Base-by-base conservation (phyloP, 2,329 filamentous ascomycete species). In the Talaromyces rugulosus region DNA sequence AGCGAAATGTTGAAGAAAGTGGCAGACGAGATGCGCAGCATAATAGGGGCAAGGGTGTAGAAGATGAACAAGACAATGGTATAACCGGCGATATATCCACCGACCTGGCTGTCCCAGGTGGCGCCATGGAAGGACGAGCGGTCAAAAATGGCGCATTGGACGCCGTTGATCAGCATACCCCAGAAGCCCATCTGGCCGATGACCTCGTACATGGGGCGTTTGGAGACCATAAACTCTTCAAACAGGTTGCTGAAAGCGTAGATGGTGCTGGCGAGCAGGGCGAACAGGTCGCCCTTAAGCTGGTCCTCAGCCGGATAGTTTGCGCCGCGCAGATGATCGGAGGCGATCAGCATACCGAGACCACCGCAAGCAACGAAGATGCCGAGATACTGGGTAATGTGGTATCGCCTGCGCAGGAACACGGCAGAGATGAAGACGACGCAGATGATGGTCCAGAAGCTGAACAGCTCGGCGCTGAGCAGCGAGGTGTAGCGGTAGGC, bases 1-100 rank as follows among this genome's bases (percentile, higher is more conserved):
- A 99, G 81, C 7, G 90, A 94, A 71, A 98, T 96, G 77, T 99
- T 96, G 82, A 97, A 96, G 79, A 98, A 97, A 18, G 93, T 94
- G 2, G 95, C 95, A 14, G 87, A 90, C 33, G 89, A 90, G 80
- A 98, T 89, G 67, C 95, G 90, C 77, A 98, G 88, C 66, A 98
- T 84, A 60, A 98, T 80, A 0, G 95, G 95, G 0, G 91, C 92
- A 4, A 95, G 81, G 4, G 88, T 88, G 81, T 99, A 98, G 79
- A 99, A 98, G 64, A 96, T 79, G 60, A 84, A 82, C 23, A 99
- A 83, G 63, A 88, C 87, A 27, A 97, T 77, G 0, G 95, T 98
- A 77, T 94, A 99, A 1, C 94, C 95, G 16, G 88, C 83, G 40
- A 98, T 81, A 75, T 96, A 98, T 18, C 92, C 92, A 42, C 83